Percentiles rank a stretch among this genome's conserved stretches.
Evolutionary conservation across 2,329 filamentous ascomycete species (phyloP).

Genomic region (Alternaria atra): DNA sequence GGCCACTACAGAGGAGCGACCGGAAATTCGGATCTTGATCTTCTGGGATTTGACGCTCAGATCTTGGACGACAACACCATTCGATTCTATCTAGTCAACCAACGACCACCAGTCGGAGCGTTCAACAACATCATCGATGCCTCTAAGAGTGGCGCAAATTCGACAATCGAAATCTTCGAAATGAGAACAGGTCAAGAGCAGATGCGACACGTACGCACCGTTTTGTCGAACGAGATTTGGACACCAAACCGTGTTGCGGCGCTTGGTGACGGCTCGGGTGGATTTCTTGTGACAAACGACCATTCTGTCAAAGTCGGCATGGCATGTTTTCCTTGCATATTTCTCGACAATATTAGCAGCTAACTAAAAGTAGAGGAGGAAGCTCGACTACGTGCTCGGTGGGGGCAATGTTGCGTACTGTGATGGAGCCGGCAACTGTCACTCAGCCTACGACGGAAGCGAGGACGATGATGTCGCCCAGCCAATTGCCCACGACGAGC

Average conservation of each 20-base stretch:
- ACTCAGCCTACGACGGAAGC: conserved; percentile 22
- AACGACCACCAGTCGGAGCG: conserved; percentile 36
- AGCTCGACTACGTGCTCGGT: conserved; percentile 37
- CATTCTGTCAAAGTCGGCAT: conserved; percentile 37
- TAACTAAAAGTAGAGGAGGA: conserved; percentile 16
- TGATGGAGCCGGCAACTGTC: conserved; percentile 25
- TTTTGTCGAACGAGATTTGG: conserved; percentile 29
- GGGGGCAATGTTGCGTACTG: conserved; percentile 43
- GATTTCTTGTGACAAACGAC: conserved; percentile 38
- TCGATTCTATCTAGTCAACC: conserved; percentile 41
- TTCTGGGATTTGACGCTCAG: conserved; percentile 41
- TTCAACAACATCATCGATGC: conserved; percentile 34
- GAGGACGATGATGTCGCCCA: conserved; percentile 10
- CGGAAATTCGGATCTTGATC: conserved; percentile 33
- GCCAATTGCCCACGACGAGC: background rate
- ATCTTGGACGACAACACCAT: conserved; percentile 33
- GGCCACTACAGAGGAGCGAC: conserved; percentile 34
- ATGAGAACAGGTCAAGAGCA: conserved; percentile 28
- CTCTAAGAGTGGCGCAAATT: conserved; percentile 33
- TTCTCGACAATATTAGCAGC: background rate
- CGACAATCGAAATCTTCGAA: conserved; percentile 41
- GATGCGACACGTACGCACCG: conserved; percentile 37
- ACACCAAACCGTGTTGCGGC: conserved; percentile 37
- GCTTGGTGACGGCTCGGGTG: conserved; percentile 29
- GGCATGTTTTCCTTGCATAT: conserved; percentile 11